phyloP scores from a whole-genome alignment of 495 filamentous ascomycete genomes.

The Daldinia childiae region DNA sequence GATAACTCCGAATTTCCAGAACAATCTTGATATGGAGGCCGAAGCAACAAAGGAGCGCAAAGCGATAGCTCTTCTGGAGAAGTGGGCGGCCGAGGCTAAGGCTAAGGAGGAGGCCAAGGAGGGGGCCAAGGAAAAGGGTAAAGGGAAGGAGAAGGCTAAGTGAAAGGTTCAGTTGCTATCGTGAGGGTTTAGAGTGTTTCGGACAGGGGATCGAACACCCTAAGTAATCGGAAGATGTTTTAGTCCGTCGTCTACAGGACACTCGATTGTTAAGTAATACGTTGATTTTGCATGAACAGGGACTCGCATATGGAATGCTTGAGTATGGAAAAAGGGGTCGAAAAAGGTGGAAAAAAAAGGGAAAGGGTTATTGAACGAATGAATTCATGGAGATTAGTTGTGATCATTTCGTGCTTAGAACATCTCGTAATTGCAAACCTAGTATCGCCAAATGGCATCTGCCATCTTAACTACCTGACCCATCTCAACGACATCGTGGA shows the following conservation, averaged over 20 bases:
- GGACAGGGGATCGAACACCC: neutral
- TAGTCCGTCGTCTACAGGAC: neutral
- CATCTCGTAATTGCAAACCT: slow-evolving; percentile 3
- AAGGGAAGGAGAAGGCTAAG: neutral
- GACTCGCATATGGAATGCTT: neutral
- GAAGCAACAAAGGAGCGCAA: neutral
- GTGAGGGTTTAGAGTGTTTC: neutral
- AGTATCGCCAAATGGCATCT: slow-evolving; percentile 83
- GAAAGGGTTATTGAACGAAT: neutral
- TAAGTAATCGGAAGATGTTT: neutral
- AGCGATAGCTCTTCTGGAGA: slow-evolving; percentile 1
- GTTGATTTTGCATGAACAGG: neutral
- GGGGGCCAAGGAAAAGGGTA: neutral
- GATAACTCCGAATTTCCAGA: neutral
- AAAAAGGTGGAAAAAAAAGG: neutral
- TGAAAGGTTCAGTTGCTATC: neutral
- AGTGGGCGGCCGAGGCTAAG: slow-evolving; percentile 15
- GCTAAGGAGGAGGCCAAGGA: neutral
- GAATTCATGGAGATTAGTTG: neutral
- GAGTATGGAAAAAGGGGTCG: neutral
- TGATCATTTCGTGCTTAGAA: neutral
- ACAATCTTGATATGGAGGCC: neutral
- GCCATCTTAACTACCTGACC: slow-evolving; percentile 84
- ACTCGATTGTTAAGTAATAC: neutral
- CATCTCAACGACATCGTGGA: slow-evolving; percentile 96